phyloP scores from a whole-genome alignment of 306 rosid species.

The Mimosa bimucronata region DNA sequence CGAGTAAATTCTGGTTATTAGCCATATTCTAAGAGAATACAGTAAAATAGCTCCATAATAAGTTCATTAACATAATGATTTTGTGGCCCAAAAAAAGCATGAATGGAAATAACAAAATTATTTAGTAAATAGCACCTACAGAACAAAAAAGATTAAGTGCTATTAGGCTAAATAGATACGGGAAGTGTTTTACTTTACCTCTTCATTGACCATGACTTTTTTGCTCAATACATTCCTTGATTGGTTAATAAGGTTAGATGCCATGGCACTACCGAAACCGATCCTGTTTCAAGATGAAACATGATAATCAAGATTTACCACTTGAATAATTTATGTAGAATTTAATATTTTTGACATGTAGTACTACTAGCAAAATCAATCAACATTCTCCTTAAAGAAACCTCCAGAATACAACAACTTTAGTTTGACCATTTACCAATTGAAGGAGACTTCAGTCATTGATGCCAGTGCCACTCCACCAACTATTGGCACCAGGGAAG shows the following conservation, averaged over 20 bases:
- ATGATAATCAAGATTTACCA: constrained; percentile 21
- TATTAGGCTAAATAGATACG: not conserved
- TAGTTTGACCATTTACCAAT: constrained; percentile 63
- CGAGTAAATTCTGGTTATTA: constrained; percentile 34
- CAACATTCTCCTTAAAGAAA: constrained; percentile 13
- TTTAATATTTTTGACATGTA: not conserved
- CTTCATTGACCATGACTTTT: constrained; percentile 66
- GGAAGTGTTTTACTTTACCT: constrained; percentile 53
- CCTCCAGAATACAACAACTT: constrained; percentile 7
- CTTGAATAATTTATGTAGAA: not conserved
- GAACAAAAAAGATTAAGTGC: not conserved
- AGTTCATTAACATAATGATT: constrained; percentile 3
- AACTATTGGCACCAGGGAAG: constrained; percentile 86
- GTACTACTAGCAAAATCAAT: constrained; percentile 6
- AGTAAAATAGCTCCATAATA: constrained; percentile 14
- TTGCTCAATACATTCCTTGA: constrained; percentile 80
- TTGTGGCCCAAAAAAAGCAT: not conserved
- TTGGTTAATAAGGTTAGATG: constrained; percentile 77
- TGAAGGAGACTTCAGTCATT: constrained; percentile 84
- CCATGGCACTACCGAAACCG: constrained; percentile 78
- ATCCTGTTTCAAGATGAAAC: constrained; percentile 57
- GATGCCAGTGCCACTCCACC: constrained; percentile 94
- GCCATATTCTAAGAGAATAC: constrained; percentile 23
- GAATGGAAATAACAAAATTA: not conserved
- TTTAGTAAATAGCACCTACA: not conserved